A percentile compares a stretch with the other conserved stretches of the same genome.
Conservation (phyloP, 495 filamentous ascomycete species). For the Astrocystis sublimbata region DNA sequence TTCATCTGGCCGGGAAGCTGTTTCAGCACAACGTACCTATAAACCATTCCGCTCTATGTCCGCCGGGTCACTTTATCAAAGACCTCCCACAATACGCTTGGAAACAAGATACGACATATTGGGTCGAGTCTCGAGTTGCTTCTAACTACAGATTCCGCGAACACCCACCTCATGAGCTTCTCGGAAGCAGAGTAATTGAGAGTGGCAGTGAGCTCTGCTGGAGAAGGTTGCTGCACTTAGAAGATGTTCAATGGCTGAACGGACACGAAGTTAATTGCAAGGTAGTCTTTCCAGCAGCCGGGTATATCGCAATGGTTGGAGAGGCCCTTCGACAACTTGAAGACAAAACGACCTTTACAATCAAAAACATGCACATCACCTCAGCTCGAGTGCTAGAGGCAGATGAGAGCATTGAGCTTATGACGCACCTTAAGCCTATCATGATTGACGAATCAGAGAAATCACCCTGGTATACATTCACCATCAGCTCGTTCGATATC, state of each 20-base stretch:
- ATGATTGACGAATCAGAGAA: slow-evolving; percentile 35
- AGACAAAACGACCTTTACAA: slow-evolving; percentile 30
- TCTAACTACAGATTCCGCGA: slow-evolving; percentile 34
- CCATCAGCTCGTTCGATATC: not conserved
- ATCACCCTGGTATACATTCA: slow-evolving; percentile 3
- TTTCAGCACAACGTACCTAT: not conserved
- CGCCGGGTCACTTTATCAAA: slow-evolving; percentile 22
- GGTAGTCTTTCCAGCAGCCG: slow-evolving; percentile 49
- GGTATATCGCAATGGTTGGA: slow-evolving; percentile 47
- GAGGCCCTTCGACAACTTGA: slow-evolving; percentile 46
- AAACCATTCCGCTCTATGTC: not conserved
- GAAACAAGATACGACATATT: slow-evolving; percentile 32
- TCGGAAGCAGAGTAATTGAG: slow-evolving; percentile 2
- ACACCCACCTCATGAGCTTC: slow-evolving; percentile 11
- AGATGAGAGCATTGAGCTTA: slow-evolving; percentile 39
- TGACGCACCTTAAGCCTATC: slow-evolving; percentile 42
- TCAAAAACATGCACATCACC: slow-evolving; percentile 19
- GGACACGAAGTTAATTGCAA: slow-evolving; percentile 45
- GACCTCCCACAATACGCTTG: slow-evolving; percentile 46
- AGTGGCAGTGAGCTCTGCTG: not conserved
- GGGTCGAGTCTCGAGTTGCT: slow-evolving; percentile 38
- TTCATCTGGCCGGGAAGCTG: not conserved
- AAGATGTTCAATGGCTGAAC: slow-evolving; percentile 47
- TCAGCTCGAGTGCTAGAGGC: slow-evolving; percentile 23
- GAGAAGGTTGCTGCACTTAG: slow-evolving; percentile 3